A percentile compares a stretch with the other conserved stretches of the same genome.
Conservation (phyloP, 2,329 filamentous ascomycete species). For the Ceratocystis ficicola region DNA sequence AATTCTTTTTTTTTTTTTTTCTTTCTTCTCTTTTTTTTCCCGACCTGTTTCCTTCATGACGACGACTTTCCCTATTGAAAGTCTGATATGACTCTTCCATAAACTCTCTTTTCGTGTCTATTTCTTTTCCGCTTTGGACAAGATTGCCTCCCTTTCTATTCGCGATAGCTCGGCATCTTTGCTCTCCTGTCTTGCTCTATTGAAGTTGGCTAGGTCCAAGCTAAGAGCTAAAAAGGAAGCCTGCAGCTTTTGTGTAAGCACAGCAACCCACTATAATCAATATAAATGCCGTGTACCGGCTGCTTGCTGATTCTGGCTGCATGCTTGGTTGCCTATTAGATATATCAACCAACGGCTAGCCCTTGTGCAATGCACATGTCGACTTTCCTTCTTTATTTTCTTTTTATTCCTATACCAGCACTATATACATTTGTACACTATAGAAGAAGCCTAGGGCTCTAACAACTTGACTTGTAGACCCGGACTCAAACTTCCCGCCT, state of each 20-base stretch:
- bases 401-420: neutral
- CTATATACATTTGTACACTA: too few relatives aligned
- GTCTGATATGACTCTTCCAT: conserved; percentile 9
- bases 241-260: conserved; percentile 19
- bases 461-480: neutral
- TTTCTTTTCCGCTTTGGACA: neutral
- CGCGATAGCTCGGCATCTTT: neutral
- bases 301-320: neutral
- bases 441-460: too few relatives aligned
- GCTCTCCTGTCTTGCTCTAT: neutral
- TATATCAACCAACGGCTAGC: neutral
- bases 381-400: neutral
- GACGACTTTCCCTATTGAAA: neutral
- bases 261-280: conserved; percentile 1
- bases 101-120: conserved; percentile 1
- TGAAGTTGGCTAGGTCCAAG: neutral
- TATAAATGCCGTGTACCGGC: neutral
- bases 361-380: neutral
- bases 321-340: neutral
- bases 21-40: neutral
- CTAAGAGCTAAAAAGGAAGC: conserved; percentile 11
- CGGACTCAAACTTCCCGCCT: neutral
- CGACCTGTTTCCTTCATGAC: neutral
- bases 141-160: neutral
- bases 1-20: conserved; percentile 4